These are phyloP conservation scores for Metschnikowia reukaufii DNA, from an alignment of 805 yeast species.

Conservation along the genomic window DNA sequence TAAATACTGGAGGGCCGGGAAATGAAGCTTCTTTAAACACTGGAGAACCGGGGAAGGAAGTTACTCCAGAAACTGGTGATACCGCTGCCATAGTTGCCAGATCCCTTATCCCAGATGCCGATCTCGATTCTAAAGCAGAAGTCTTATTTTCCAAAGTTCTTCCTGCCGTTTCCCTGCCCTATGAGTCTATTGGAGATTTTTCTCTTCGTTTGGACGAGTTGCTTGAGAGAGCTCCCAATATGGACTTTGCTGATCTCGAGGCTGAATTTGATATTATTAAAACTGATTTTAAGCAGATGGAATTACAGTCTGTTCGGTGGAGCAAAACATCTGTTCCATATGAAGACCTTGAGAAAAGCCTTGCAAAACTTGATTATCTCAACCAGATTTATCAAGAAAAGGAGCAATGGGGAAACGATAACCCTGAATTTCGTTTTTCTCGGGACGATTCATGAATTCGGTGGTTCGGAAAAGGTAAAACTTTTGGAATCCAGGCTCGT, in stretches of 20 bases:
- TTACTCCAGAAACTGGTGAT: too few relatives aligned
- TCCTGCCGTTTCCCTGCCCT: neutral
- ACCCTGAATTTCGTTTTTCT: neutral
- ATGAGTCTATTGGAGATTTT: neutral
- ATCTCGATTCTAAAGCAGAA: too few relatives aligned
- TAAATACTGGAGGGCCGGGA: too few relatives aligned
- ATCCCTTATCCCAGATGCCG: too few relatives aligned
- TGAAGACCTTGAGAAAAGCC: neutral
- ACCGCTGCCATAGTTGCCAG: too few relatives aligned
- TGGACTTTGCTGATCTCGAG: neutral
- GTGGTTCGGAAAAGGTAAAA: too few relatives aligned
- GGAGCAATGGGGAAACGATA: neutral
- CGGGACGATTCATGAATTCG: too few relatives aligned
- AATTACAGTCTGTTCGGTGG: conserved; percentile 3
- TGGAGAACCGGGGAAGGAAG: too few relatives aligned
- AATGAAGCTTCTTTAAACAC: too few relatives aligned
- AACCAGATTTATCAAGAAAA: neutral
- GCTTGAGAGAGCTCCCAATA: neutral
- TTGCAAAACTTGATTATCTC: conserved; percentile 1
- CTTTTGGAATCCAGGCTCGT: too few relatives aligned
- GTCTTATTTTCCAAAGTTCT: neutral
- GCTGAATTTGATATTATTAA: neutral
- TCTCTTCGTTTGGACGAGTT: neutral
- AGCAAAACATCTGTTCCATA: conserved; percentile 1
- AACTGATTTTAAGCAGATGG: neutral